Evolutionary conservation across 2,329 filamentous ascomycete genomes (phyloP), one percentile per base, ranked within the genome.

Genomic region (Sphaceloma murrayae): DNA sequence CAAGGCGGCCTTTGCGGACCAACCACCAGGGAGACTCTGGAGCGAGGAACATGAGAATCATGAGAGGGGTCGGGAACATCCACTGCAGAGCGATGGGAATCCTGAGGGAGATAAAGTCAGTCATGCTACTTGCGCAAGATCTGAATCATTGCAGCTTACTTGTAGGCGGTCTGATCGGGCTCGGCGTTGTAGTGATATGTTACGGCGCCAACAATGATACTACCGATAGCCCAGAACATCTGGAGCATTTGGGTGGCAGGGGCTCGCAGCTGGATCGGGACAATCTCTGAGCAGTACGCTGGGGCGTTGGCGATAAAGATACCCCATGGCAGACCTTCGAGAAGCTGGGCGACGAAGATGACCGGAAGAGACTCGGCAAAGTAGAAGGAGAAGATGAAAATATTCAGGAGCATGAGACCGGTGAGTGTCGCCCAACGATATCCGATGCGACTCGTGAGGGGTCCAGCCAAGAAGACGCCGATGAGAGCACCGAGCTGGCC

Each of bases 241-340:
- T 80, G 76, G 59, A 80, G 53, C 69, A 75, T 79, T 60, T 75
- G 71, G 2, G 76, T 80, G 3, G 68, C 68, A 14, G 74, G 70
- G 43, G 70, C 76, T 57, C 75, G 62, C 45, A 80, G 60, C 54
- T 63, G 62, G 43, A 80, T 67, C 1, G 76, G 76, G 2, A 77
- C 73, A 46, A 80, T 76, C 57, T 80, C 77, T 54, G 62, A 62
- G 59, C 69, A 75, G 63, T 79, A 80, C 5, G 77, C 76, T 1
- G 77, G 77, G 3, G 76, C 69, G 56, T 78, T 78, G 56, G 76
- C 75, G 52, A 78, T 77, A 58, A 80, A 80, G 54, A 80, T 71
- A 18, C 77, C 77, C 77, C 77, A 80, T 2, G 77, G 77, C 3
- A 80, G 55, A 48, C 77, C 77, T 58, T 78, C 74, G 34, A 80